A percentile compares a stretch with the other conserved stretches of the same genome.
Conservation (phyloP, 2,329 filamentous ascomycete species). For the Coniochaeta hoffmannii region DNA sequence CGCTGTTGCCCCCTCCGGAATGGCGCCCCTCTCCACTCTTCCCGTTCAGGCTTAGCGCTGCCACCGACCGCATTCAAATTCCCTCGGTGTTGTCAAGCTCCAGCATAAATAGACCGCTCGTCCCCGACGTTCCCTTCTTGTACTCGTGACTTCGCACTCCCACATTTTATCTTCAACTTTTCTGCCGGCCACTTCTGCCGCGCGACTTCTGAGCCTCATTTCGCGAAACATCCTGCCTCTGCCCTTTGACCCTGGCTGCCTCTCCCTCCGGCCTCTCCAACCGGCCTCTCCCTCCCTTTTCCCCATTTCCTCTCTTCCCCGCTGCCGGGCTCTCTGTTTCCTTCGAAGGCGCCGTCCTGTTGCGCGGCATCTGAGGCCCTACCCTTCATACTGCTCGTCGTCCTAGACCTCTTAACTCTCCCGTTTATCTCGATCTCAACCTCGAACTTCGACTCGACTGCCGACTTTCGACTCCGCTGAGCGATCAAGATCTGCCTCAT, state of each 20-base stretch:
- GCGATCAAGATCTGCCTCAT: slow-evolving; percentile 2
- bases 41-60: too few species aligned
- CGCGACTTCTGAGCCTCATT: too few species aligned
- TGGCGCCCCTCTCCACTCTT: not conserved
- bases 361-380: not conserved
- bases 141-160: slow-evolving; percentile 3
- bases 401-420: not conserved
- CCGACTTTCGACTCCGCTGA: not conserved
- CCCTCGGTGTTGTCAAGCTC: not conserved
- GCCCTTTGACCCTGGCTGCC: too few species aligned
- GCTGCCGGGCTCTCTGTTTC: slow-evolving; percentile 2
- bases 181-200: too few species aligned
- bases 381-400: not conserved
- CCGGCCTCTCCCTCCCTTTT: too few species aligned
- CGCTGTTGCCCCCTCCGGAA: not conserved
- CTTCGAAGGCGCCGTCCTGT: not conserved
- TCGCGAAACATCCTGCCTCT: too few species aligned
- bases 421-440: slow-evolving; percentile 2
- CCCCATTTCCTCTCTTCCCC: too few species aligned
- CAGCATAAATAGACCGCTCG: slow-evolving; percentile 4
- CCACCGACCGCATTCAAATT: not conserved
- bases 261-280: too few species aligned
- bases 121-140: slow-evolving; percentile 3
- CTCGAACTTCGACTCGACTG: slow-evolving; percentile 2
- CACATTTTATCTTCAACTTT: not conserved